A percentile compares a stretch with the other conserved stretches of the same genome.
Evolutionary conservation across 371 early-diverging fungal genomes (phyloP).

Genomic region (Capniomyces stellatus): DNA sequence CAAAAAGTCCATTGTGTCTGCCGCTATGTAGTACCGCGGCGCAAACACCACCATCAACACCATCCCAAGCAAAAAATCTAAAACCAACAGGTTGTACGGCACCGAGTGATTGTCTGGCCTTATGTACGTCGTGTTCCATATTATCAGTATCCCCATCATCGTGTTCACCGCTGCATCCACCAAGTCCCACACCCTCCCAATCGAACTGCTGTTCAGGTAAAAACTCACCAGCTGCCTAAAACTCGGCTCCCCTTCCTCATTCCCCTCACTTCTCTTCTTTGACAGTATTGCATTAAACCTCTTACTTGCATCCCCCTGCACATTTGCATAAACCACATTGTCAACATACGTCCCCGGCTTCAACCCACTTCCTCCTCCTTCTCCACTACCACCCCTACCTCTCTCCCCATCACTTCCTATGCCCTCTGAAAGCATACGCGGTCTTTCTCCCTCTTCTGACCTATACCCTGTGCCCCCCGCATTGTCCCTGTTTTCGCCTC

Average conservation of each 20-base stretch:
- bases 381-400: no score
- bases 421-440: no score
- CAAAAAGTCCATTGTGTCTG: constrained; percentile 22
- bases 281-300: background rate
- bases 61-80: constrained; percentile 25
- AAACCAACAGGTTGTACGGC: constrained; percentile 13
- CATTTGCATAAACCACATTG: background rate
- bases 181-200: constrained; percentile 40
- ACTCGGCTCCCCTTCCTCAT: constrained; percentile 10
- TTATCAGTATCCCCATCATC: constrained; percentile 27
- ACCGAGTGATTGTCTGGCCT: constrained; percentile 10
- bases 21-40: constrained; percentile 29
- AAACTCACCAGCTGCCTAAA: constrained; percentile 24
- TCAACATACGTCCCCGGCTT: background rate
- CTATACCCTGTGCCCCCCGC: no score
- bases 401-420: no score
- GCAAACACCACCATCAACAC: constrained; percentile 28
- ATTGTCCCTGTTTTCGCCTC: no score
- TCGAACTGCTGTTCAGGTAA: constrained; percentile 27
- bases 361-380: no score
- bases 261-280: background rate
- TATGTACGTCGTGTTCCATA: constrained; percentile 27
- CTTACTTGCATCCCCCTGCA: background rate
- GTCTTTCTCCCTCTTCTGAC: no score
- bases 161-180: constrained; percentile 31